A percentile compares a stretch with the other conserved stretches of the same genome.
phyloP scores from a whole-genome alignment of 495 filamentous ascomycete genomes.

The Rostrohypoxylon terebratum region DNA sequence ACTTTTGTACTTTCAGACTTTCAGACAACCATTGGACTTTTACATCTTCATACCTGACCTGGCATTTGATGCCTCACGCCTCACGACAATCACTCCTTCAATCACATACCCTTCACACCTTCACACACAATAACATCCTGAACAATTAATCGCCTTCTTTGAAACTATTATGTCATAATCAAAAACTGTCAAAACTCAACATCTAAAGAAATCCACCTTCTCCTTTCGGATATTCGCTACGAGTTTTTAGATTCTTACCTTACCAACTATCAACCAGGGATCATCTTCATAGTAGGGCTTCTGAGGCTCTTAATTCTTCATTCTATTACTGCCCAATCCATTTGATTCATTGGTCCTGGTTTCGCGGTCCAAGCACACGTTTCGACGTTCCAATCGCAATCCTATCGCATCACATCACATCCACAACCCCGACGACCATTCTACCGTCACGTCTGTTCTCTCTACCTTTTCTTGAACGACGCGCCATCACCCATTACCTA shows the following conservation, averaged over 20 bases:
- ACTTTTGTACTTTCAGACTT: background rate
- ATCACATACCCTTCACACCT: background rate
- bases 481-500: constrained; percentile 9
- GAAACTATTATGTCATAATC: background rate
- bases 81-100: background rate
- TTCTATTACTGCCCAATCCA: constrained; percentile 18
- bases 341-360: constrained; percentile 17
- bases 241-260: constrained; percentile 15
- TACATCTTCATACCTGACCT: background rate
- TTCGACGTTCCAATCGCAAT: constrained; percentile 40
- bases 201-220: constrained; percentile 18
- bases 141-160: constrained; percentile 2
- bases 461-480: background rate
- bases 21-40: background rate
- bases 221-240: constrained; percentile 32
- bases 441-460: background rate
- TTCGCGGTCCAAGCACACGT: constrained; percentile 45
- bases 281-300: too few species aligned
- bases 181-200: background rate
- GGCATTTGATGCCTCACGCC: background rate
- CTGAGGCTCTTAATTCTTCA: constrained; percentile 9
- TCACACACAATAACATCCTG: background rate
- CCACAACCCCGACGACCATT: background rate
- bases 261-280: constrained; percentile 1
- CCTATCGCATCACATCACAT: constrained; percentile 27